Evolutionary conservation across 2,329 filamentous ascomycete genomes (phyloP), one percentile per base, ranked within the genome.

Genomic region (Aspergillus sp.): DNA sequence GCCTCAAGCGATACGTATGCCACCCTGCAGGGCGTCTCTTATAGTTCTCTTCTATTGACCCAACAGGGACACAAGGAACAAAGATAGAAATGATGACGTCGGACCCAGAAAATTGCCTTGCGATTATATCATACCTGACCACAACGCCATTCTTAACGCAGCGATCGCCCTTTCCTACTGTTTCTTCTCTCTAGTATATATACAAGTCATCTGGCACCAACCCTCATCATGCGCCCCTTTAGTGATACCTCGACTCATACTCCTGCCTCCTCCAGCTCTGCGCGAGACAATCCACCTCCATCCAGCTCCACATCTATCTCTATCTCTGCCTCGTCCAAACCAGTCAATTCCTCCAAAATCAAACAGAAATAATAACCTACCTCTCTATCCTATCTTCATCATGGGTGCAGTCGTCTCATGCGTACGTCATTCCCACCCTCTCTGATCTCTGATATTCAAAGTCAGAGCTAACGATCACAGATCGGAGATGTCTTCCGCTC

Each of bases 361-460:
- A 58, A 50, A 40, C 21, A 51, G 31, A 51, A 50, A 50, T 47
- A 55, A n/a, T n/a, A 55, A 38, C 16, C 4, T 38, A 4, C 11
- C 6, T 13, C 4, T 47, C 41, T 23, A 29, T 38, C 19, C 20
- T 9, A 41, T 38, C 19, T 10, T 65, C 74, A 86, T 72, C 62
- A 93, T 94, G 89, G 89, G 89, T 77, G 88, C 87, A 73, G 86
- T 94, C 67, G 79, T 91, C 61, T 92, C 88, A 71, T 92, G 89
- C 70, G 89, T 93, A 89, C 67, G 88, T 38, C 29, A 5, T 7
- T 16, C 14, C 1, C 9, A 42, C 31, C 23, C 32, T n/a, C n/a
- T n/a, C n/a, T n/a, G 29, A 41, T 38, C 42, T 42, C n/a, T 32
- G 17, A 32, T 42, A 16, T 11, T 7, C 16, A 3, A 19, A 44